Evolutionary conservation across 495 filamentous ascomycete genomes (phyloP).

Genomic region (Trichoderma parareesei): DNA sequence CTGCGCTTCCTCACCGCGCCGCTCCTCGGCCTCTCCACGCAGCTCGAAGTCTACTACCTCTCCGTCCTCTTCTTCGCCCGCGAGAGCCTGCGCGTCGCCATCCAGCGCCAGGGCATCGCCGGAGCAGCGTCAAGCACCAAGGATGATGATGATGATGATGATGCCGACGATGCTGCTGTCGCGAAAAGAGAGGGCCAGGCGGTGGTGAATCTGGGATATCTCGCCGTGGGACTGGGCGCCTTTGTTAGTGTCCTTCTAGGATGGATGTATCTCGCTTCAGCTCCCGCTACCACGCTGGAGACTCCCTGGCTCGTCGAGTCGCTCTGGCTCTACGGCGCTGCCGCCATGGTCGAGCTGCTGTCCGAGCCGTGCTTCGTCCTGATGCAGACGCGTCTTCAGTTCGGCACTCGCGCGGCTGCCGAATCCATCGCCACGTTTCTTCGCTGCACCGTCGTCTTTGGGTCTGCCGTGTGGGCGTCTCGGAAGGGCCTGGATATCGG

Average conservation of each 20-base stretch:
- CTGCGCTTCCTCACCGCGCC: conserved; percentile 79
- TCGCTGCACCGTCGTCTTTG: conserved; percentile 66
- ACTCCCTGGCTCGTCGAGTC: conserved; percentile 53
- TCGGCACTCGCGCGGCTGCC: conserved; percentile 67
- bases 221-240: conserved; percentile 63
- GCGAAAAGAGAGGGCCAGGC: conserved; percentile 44
- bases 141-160: conserved; percentile 8
- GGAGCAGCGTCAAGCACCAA: conserved; percentile 14
- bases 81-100: conserved; percentile 76
- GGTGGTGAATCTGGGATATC: conserved; percentile 79
- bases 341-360: conserved; percentile 70
- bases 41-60: conserved; percentile 84
- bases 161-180: conserved; percentile 12
- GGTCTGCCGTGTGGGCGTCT: conserved; percentile 50
- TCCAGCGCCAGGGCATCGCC: conserved; percentile 62
- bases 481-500: conserved; percentile 45
- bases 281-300: conserved; percentile 38
- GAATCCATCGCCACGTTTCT: conserved; percentile 72
- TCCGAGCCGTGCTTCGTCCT: conserved; percentile 81
- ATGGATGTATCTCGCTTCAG: conserved; percentile 53
- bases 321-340: conserved; percentile 62
- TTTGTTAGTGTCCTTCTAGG: conserved; percentile 54
- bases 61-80: conserved; percentile 85
- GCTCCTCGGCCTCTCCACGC: conserved; percentile 73
- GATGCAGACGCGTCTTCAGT: conserved; percentile 69